Percentiles rank a stretch among this genome's conserved stretches.
phyloP scores from a whole-genome alignment of 352 stramenopile species.

The Peronospora farinosa region DNA sequence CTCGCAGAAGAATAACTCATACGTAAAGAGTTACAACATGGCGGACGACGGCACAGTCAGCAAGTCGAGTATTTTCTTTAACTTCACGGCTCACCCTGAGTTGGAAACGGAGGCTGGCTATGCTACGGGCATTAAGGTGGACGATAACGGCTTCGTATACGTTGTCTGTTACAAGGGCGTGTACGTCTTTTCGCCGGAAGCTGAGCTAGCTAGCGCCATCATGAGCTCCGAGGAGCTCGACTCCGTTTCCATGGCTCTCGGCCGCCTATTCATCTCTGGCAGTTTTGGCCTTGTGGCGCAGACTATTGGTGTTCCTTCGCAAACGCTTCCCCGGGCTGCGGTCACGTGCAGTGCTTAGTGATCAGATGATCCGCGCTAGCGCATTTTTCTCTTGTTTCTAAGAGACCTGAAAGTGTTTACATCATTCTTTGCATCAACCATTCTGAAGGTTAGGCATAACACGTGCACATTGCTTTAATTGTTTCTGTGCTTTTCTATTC shows the following conservation, averaged over 20 bases:
- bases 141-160: constrained; percentile 69
- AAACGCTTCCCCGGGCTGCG: constrained; percentile 29
- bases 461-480: constrained; percentile 20
- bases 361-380: constrained; percentile 6
- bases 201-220: constrained; percentile 48
- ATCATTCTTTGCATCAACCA: constrained; percentile 20
- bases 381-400: constrained; percentile 12
- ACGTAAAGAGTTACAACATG: constrained; percentile 68
- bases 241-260: constrained; percentile 56
- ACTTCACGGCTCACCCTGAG: constrained; percentile 65
- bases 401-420: constrained; percentile 30
- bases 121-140: constrained; percentile 69
- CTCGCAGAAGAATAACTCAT: constrained; percentile 69
- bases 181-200: constrained; percentile 57
- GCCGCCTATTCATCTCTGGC: constrained; percentile 70
- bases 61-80: constrained; percentile 64
- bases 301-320: constrained; percentile 33
- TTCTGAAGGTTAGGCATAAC: constrained; percentile 18
- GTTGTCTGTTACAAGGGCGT: constrained; percentile 68
- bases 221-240: constrained; percentile 50
- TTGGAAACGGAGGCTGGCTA: constrained; percentile 53
- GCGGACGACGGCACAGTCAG: constrained; percentile 41
- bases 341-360: constrained; percentile 37
- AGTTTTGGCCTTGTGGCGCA: constrained; percentile 65
- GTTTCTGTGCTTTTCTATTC: constrained; percentile 15